Conservation (phyloP, 2,329 filamentous ascomycete species). For the Aspergillus hortae region DNA sequence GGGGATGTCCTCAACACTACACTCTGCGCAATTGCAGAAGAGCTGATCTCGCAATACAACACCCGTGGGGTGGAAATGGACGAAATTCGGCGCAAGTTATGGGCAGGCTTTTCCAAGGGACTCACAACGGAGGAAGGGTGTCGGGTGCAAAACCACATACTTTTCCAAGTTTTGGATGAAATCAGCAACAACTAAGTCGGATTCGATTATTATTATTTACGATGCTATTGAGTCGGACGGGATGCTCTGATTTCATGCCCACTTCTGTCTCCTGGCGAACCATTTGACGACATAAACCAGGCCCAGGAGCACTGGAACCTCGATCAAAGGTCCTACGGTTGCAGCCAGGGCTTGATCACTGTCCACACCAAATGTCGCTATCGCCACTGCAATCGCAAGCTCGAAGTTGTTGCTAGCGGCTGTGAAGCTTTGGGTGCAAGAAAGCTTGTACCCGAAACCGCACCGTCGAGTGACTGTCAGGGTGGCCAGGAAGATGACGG, state of each 20-base stretch:
- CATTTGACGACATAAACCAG: slow-evolving; percentile 68
- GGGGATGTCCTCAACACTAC: slow-evolving; percentile 32
- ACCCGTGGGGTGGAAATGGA: slow-evolving; percentile 32
- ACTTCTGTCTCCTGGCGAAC: slow-evolving; percentile 24
- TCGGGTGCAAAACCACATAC: slow-evolving; percentile 39
- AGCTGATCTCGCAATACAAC: slow-evolving; percentile 37
- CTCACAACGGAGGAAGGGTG: slow-evolving; percentile 28
- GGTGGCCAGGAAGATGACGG: slow-evolving; percentile 68
- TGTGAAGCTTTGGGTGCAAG: slow-evolving; percentile 78
- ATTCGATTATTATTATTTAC: not conserved
- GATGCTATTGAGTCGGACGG: not conserved
- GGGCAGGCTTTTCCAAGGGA: slow-evolving; percentile 31
- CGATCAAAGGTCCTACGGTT: slow-evolving; percentile 80
- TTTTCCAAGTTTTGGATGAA: slow-evolving; percentile 40
- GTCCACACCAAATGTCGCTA: slow-evolving; percentile 72
- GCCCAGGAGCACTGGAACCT: slow-evolving; percentile 75
- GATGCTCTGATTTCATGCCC: slow-evolving; percentile 11
- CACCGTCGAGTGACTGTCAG: slow-evolving; percentile 59
- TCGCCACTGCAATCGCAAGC: slow-evolving; percentile 81
- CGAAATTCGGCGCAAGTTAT: slow-evolving; percentile 33
- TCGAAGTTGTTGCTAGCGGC: slow-evolving; percentile 94
- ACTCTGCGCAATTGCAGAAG: slow-evolving; percentile 37
- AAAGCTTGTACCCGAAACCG: slow-evolving; percentile 70
- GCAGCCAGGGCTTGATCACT: slow-evolving; percentile 78
- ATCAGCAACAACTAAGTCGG: slow-evolving; percentile 27